phyloP scores from a whole-genome alignment of 305 asterid species.

The Rubia peregrina region DNA sequence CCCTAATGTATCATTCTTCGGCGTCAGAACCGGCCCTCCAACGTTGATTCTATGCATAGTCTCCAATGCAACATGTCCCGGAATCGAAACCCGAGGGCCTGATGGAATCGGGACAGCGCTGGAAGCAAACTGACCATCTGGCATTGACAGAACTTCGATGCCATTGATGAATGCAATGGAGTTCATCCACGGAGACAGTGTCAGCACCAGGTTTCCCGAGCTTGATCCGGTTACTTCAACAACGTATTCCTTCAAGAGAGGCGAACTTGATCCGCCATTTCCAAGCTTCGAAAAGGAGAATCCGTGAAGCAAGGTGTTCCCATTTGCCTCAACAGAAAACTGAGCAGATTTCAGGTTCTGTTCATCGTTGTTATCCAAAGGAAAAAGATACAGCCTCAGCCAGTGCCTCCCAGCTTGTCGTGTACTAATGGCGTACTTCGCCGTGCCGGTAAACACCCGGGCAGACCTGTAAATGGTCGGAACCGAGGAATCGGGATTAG shows the following conservation, averaged over 20 bases:
- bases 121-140: conserved; percentile 26
- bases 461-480: conserved; percentile 27
- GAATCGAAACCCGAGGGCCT: conserved; percentile 21
- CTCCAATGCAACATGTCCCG: conserved; percentile 25
- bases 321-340: conserved; percentile 32
- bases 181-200: conserved; percentile 22
- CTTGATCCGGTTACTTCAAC: conserved; percentile 26
- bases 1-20: conserved; percentile 33
- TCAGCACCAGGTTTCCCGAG: conserved; percentile 16
- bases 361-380: conserved; percentile 18
- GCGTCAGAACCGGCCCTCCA: conserved; percentile 35
- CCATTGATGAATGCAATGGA: conserved; percentile 38
- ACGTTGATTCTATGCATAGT: conserved; percentile 31
- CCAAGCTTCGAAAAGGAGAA: conserved; percentile 26
- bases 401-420: conserved; percentile 32
- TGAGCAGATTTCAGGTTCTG: conserved; percentile 27
- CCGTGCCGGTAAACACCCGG: conserved; percentile 21
- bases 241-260: conserved; percentile 28
- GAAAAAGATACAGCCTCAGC: conserved; percentile 32
- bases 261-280: conserved; percentile 6
- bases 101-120: conserved; percentile 22
- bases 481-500: conserved; percentile 8
- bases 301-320: conserved; percentile 25
- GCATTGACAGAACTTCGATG: conserved; percentile 31
- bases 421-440: conserved; percentile 21